These are phyloP conservation scores for Penicillium sp. DNA, from an alignment of 2,329 filamentous ascomycete genomes.

Conservation along the genomic window DNA sequence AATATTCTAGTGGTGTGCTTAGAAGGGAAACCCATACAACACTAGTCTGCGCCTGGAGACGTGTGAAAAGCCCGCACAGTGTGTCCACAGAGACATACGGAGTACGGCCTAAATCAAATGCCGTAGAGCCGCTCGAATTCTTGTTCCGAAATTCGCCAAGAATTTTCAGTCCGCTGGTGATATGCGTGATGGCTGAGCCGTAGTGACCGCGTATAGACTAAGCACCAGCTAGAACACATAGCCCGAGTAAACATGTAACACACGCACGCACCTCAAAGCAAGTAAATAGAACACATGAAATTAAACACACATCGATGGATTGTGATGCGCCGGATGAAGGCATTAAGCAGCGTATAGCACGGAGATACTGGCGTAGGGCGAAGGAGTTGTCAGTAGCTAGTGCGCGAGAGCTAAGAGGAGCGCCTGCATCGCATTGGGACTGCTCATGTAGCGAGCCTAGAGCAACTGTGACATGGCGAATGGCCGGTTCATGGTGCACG, in stretches of 20 bases:
- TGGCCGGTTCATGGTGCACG: conserved; percentile 24
- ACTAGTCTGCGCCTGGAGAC: not conserved
- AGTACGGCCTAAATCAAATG: not conserved
- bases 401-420: not conserved
- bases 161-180: conserved; percentile 22
- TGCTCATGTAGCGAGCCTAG: conserved; percentile 30
- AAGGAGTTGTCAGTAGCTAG: not conserved
- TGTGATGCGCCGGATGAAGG: not conserved
- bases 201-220: conserved; percentile 26
- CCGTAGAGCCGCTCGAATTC: not conserved
- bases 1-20: not conserved
- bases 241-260: not conserved
- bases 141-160: conserved; percentile 14
- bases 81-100: conserved; percentile 12
- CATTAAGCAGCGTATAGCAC: conserved; percentile 5
- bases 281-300: conserved; percentile 27
- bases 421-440: conserved; percentile 7
- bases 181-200: conserved; percentile 19
- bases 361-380: not conserved
- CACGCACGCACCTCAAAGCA: conserved; percentile 22
- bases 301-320: conserved; percentile 16
- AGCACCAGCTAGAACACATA: not conserved
- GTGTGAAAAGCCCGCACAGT: conserved; percentile 4
- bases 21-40: not conserved
- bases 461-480: conserved; percentile 30